Evolutionary conservation across 1,284 basidiomycete species (phyloP).

Genomic region (Boletus semigastroideus): DNA sequence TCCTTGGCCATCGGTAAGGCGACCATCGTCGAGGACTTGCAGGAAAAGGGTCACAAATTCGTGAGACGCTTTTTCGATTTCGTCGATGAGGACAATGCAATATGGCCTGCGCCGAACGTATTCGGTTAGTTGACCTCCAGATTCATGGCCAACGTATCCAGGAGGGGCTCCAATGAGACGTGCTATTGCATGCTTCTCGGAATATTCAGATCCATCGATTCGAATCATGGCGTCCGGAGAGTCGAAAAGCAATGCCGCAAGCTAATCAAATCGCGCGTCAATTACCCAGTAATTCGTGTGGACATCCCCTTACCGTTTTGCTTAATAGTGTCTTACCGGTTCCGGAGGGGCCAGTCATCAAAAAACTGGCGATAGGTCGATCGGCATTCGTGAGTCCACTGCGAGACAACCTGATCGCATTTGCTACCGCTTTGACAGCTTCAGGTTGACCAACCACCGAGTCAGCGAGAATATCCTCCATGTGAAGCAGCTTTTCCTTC

Average conservation of each 20-base stretch:
- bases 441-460: conserved; percentile 88
- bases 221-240: conserved; percentile 90
- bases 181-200: conserved; percentile 90
- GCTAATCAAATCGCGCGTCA: conserved; percentile 40
- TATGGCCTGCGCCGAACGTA: conserved; percentile 88
- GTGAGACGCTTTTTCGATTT: conserved; percentile 88
- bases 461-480: conserved; percentile 68
- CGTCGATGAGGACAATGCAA: conserved; percentile 78
- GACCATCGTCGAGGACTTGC: conserved; percentile 95
- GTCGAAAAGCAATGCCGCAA: conserved; percentile 87
- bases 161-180: conserved; percentile 89
- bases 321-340: conserved; percentile 87
- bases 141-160: conserved; percentile 91
- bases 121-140: conserved; percentile 90
- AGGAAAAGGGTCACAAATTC: conserved; percentile 93
- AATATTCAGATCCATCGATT: conserved; percentile 90
- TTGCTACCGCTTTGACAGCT: conserved; percentile 86
- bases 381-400: conserved; percentile 84
- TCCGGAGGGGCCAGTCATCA: conserved; percentile 92
- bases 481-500: conserved; percentile 82
- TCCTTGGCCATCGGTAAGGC: conserved; percentile 86
- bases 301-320: conserved; percentile 69
- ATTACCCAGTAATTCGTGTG: not conserved
- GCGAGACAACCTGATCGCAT: conserved; percentile 88
- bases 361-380: conserved; percentile 89